Conservation (phyloP, 73 alveolate genomes). For the Paramecium pentaurelia region DNA sequence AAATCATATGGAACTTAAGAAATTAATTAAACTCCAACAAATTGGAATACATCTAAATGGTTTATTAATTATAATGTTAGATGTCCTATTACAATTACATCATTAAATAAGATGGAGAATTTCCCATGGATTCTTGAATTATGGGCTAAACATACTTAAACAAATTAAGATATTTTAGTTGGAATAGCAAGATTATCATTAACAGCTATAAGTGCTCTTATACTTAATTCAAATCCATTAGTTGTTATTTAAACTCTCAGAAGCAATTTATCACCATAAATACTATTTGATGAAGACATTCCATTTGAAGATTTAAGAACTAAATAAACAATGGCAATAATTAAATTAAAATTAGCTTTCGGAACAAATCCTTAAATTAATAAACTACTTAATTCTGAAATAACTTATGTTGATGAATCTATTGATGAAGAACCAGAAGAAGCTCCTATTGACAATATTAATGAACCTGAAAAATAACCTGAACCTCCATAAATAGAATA, state of each 20-base stretch:
- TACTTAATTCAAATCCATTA: background rate
- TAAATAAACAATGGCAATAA: background rate
- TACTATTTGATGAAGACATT: background rate
- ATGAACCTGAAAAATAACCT: slow-evolving; percentile 48
- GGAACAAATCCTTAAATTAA: background rate
- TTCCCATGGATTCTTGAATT: background rate
- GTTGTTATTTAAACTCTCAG: background rate
- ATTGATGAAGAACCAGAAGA: slow-evolving; percentile 12
- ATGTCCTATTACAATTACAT: background rate
- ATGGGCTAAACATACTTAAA: slow-evolving; percentile 28
- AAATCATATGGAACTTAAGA: slow-evolving; percentile 27
- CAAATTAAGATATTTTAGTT: background rate
- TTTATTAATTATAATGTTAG: background rate
- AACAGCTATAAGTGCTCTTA: background rate
- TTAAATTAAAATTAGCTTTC: background rate
- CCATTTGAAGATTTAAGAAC: slow-evolving; percentile 47
- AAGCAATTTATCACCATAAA: background rate
- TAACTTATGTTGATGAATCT: background rate
- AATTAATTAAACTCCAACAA: background rate
- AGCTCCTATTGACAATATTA: background rate
- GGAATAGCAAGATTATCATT: background rate
- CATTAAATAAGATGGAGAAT: background rate
- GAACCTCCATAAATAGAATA: background rate
- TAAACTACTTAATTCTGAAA: background rate
- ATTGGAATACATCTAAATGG: slow-evolving; percentile 3